Conservation (phyloP, 345 rosid species). For the Populus davidiana region DNA sequence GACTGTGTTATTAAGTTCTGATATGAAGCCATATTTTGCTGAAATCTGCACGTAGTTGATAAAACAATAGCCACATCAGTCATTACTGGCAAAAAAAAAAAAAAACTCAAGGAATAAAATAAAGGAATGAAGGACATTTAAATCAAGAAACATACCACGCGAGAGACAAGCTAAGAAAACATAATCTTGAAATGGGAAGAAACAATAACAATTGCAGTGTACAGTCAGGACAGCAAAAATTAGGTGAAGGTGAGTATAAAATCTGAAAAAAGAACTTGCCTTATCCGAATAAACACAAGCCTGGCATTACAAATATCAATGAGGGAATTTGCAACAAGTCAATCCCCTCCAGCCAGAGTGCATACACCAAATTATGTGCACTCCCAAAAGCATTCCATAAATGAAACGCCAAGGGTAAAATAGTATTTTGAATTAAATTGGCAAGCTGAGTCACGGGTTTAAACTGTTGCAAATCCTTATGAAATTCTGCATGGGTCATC, state of each 20-base stretch:
- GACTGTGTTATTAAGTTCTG: slow-evolving; percentile 92
- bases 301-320: background rate
- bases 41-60: slow-evolving; percentile 55
- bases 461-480: background rate
- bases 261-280: background rate
- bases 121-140: background rate
- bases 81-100: too few species aligned
- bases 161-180: background rate
- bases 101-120: background rate
- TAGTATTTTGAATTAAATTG: background rate
- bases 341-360: background rate
- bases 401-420: background rate
- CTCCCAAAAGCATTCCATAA: background rate
- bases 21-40: slow-evolving; percentile 76
- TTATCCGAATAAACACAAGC: background rate
- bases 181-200: background rate
- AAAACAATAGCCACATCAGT: slow-evolving; percentile 12
- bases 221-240: background rate
- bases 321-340: background rate
- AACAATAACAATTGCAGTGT: background rate
- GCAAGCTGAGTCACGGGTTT: background rate
- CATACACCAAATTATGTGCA: background rate
- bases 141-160: background rate
- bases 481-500: background rate
- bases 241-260: background rate